Conservation (phyloP, 2,329 filamentous ascomycete species). For the Fusarium lateritium region DNA sequence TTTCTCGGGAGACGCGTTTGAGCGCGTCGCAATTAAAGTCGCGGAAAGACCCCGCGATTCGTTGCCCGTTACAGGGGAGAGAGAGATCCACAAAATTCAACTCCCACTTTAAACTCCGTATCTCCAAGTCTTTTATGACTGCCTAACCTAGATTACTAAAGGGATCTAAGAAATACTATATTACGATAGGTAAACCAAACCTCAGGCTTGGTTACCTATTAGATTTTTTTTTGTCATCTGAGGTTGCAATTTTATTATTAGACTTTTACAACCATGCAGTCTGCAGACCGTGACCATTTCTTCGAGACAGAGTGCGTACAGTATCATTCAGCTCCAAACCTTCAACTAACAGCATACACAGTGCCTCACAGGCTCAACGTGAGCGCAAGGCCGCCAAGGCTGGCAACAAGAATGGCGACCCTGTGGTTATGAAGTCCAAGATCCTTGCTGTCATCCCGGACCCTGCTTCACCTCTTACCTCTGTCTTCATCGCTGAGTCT, state of each 20-base stretch:
- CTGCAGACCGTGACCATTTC: slow-evolving; percentile 83
- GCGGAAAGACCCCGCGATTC: slow-evolving; percentile 51
- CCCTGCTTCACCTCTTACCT: slow-evolving; percentile 69
- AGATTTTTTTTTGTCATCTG: not conserved
- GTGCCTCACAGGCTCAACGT: slow-evolving; percentile 64
- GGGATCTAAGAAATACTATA: not conserved
- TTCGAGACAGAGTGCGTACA: slow-evolving; percentile 88
- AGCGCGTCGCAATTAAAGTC: slow-evolving; percentile 59
- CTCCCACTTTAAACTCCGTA: slow-evolving; percentile 7
- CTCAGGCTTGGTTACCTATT: not conserved
- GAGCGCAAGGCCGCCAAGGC: slow-evolving; percentile 78
- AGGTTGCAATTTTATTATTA: not conserved
- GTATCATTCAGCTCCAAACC: not conserved
- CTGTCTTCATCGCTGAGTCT: slow-evolving; percentile 87
- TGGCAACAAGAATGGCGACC: slow-evolving; percentile 84
- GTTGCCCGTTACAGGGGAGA: slow-evolving; percentile 21
- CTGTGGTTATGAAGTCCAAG: slow-evolving; percentile 87
- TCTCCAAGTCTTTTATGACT: slow-evolving; percentile 27
- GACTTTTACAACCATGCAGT: slow-evolving; percentile 67
- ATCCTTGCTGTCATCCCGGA: slow-evolving; percentile 82
- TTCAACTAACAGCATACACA: slow-evolving; percentile 45
- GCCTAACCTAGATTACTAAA: slow-evolving; percentile 34
- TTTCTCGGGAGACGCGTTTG: slow-evolving; percentile 57
- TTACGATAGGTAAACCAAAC: not conserved
- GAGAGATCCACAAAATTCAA: slow-evolving; percentile 36